phyloP scores from a whole-genome alignment of 441 rosid genomes.

The Manihot esculenta region DNA sequence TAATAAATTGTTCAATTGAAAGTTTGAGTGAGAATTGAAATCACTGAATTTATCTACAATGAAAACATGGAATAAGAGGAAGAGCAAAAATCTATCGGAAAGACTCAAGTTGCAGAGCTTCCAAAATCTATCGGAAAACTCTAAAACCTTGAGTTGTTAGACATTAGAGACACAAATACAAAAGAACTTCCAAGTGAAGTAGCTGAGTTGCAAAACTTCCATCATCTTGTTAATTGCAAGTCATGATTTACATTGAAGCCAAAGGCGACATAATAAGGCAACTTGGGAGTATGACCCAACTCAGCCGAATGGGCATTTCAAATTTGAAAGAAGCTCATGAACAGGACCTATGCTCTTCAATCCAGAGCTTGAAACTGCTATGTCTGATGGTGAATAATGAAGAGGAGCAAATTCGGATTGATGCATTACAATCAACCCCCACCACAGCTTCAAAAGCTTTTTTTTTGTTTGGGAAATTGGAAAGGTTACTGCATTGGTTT shows the following conservation, averaged over 20 bases:
- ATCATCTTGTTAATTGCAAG: constrained; percentile 34
- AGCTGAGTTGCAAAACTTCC: constrained; percentile 25
- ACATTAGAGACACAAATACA: constrained; percentile 8
- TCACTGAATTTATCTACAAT: too few species aligned
- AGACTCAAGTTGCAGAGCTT: constrained; percentile 32
- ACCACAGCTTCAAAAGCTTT: constrained; percentile 31
- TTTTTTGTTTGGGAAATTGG: constrained; percentile 27
- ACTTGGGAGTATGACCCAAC: constrained; percentile 7
- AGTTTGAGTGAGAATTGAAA: too few species aligned
- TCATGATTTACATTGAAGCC: constrained; percentile 1
- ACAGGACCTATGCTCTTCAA: constrained; percentile 33
- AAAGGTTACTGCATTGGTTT: constrained; percentile 32
- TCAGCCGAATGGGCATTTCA: constrained; percentile 24
- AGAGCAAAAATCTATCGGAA: too few species aligned
- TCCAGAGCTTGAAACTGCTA: constrained; percentile 18
- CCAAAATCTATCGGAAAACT: constrained; percentile 35
- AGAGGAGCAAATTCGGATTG: constrained; percentile 4
- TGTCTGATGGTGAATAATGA: constrained; percentile 23
- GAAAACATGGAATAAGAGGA: too few species aligned
- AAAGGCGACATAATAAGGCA: constrained; percentile 1
- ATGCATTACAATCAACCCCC: constrained; percentile 17
- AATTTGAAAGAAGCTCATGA: constrained; percentile 31
- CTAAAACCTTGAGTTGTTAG: constrained; percentile 26
- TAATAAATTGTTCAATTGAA: too few species aligned
- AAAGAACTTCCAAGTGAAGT: constrained; percentile 22